Evolutionary conservation across 768 basidiomycete genomes (phyloP).

Genomic region (Cystobasidium onofrii): DNA sequence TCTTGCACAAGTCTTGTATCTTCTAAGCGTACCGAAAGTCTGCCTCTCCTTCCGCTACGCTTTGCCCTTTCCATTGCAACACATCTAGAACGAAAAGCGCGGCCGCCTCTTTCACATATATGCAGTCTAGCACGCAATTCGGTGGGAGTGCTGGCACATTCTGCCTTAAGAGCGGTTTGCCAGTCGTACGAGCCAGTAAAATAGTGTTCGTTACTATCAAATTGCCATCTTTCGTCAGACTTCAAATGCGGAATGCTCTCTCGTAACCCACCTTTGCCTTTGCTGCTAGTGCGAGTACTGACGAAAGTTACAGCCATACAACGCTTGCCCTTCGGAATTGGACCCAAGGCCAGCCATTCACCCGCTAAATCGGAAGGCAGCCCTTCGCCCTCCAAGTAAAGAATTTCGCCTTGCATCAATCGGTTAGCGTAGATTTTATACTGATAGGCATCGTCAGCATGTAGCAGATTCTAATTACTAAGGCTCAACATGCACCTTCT

Average conservation of each 20-base stretch:
- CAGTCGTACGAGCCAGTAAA: conserved; percentile 22
- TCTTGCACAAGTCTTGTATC: background rate
- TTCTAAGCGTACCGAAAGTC: conserved; percentile 23
- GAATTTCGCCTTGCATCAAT: conserved; percentile 28
- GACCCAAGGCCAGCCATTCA: conserved; percentile 13
- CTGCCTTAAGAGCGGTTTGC: conserved; percentile 9
- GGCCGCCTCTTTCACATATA: conserved; percentile 11
- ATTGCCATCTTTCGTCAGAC: background rate
- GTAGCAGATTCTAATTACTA: background rate
- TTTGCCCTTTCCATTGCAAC: conserved; percentile 16
- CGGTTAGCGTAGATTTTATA: conserved; percentile 15
- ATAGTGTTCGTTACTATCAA: conserved; percentile 18
- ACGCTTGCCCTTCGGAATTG: conserved; percentile 30
- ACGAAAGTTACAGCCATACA: conserved; percentile 21
- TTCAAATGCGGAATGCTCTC: background rate
- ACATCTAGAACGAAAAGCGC: conserved; percentile 16
- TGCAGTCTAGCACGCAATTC: conserved; percentile 30
- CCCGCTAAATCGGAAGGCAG: conserved; percentile 17
- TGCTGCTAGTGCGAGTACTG: background rate
- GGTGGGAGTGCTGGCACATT: conserved; percentile 3
- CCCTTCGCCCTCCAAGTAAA: conserved; percentile 20
- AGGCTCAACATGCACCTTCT: background rate
- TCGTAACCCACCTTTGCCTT: background rate
- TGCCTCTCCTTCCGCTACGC: conserved; percentile 22
- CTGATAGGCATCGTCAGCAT: background rate